phyloP scores from a whole-genome alignment of 257 asterid genomes.

The Marsdenia floribunda region DNA sequence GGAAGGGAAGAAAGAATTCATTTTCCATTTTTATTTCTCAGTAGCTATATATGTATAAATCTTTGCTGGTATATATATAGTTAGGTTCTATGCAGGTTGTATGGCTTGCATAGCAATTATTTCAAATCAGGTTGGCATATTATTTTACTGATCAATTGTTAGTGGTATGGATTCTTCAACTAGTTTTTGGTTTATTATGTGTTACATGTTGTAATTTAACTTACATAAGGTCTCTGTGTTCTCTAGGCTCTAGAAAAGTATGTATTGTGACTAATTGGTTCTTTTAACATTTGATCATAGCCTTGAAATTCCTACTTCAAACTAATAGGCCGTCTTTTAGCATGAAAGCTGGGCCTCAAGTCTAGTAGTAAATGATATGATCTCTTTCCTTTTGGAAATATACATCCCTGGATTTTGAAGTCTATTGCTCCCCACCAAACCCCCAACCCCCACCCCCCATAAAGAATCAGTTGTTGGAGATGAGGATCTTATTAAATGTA shows the following conservation, averaged over 20 bases:
- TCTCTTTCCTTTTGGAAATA: neutral
- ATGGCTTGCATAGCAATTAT: no score
- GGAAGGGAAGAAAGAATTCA: no score
- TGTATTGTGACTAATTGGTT: neutral
- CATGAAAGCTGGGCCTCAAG: neutral
- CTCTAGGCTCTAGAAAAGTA: neutral
- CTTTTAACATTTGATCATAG: neutral
- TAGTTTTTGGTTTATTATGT: constrained; percentile 3
- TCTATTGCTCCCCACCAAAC: neutral
- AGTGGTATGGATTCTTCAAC: constrained; percentile 49
- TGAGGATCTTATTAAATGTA: constrained; percentile 79
- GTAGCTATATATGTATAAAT: no score
- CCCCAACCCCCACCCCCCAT: neutral
- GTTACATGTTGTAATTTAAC: neutral
- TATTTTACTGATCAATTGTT: no score
- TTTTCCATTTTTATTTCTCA: no score
- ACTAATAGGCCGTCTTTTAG: neutral
- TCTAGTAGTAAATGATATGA: neutral
- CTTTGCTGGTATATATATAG: no score
- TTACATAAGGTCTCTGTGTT: neutral
- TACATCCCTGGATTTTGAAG: neutral
- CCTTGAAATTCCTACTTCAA: neutral
- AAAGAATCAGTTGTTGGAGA: constrained; percentile 46
- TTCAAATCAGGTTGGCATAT: no score
- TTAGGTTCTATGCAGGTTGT: no score